phyloP scores from a whole-genome alignment of 495 filamentous ascomycete species.

The Podospora pseudopauciseta region DNA sequence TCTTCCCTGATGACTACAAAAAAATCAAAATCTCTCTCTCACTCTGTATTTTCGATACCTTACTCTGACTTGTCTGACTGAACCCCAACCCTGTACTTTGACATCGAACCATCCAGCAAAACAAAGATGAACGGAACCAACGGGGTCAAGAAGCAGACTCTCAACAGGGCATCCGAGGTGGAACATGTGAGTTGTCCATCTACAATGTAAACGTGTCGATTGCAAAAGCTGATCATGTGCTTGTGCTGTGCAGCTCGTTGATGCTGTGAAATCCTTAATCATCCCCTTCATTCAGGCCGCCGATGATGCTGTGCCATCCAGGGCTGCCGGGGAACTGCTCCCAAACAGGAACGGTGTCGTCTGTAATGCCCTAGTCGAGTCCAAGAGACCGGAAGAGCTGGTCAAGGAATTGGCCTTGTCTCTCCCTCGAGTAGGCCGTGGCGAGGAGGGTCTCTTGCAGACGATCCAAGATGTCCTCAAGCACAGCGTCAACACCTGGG shows the following conservation, averaged over 20 bases:
- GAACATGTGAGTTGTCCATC: slow-evolving; percentile 44
- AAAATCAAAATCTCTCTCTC: slow-evolving; percentile 10
- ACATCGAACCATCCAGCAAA: background rate
- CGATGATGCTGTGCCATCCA: slow-evolving; percentile 57
- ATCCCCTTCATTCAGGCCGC: slow-evolving; percentile 75
- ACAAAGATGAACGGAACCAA: slow-evolving; percentile 25
- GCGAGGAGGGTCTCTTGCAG: slow-evolving; percentile 67
- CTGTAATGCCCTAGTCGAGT: slow-evolving; percentile 63
- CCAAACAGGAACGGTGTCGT: slow-evolving; percentile 43
- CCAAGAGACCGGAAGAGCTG: slow-evolving; percentile 67
- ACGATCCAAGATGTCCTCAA: slow-evolving; percentile 63
- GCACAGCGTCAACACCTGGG: slow-evolving; percentile 94
- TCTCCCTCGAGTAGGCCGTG: slow-evolving; percentile 61
- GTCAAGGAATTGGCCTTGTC: slow-evolving; percentile 59
- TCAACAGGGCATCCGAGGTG: slow-evolving; percentile 34
- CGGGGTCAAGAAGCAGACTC: slow-evolving; percentile 12
- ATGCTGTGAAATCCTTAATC: slow-evolving; percentile 67
- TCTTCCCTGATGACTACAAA: background rate
- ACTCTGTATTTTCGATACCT: background rate
- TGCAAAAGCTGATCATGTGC: background rate
- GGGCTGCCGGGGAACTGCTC: slow-evolving; percentile 49
- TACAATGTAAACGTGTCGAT: background rate
- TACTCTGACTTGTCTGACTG: background rate
- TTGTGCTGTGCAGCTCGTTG: slow-evolving; percentile 56
- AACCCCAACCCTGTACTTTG: slow-evolving; percentile 13